A percentile compares a stretch with the other conserved stretches of the same genome.
Evolutionary conservation across 2,329 filamentous ascomycete species (phyloP).

Genomic region (Eutypa lata): DNA sequence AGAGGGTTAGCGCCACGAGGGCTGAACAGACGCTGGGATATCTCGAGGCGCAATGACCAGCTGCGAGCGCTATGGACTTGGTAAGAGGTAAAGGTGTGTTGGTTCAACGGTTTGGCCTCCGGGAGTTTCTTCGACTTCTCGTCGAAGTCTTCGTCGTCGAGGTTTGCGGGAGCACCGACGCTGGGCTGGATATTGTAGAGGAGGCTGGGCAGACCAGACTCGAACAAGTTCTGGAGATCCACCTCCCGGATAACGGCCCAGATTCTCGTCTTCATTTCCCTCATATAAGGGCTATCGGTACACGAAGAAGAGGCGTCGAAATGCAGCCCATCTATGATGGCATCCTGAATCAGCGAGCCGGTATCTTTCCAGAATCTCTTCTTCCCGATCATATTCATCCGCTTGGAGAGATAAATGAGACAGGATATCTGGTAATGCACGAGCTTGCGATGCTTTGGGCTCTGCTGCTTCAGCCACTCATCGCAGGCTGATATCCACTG

Average conservation of each 20-base stretch:
- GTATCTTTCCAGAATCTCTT: constrained; percentile 26
- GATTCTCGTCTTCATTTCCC: constrained; percentile 23
- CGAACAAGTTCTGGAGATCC: constrained; percentile 23
- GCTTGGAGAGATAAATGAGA: constrained; percentile 23
- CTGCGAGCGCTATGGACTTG: constrained; percentile 17
- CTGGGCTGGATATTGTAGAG: constrained; percentile 17
- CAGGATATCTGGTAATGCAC: constrained; percentile 22
- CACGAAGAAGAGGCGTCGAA: constrained; percentile 8
- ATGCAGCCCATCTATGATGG: constrained; percentile 21
- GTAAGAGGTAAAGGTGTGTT: constrained; percentile 20
- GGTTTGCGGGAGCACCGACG: constrained; percentile 15
- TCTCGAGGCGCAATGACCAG: constrained; percentile 19
- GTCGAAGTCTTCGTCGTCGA: constrained; percentile 20
- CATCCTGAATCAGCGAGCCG: constrained; percentile 21
- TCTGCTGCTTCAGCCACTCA: constrained; percentile 18
- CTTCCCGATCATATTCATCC: constrained; percentile 20
- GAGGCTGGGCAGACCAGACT: constrained; percentile 19
- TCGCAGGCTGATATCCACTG: constrained; percentile 22
- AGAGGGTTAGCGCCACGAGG: constrained; percentile 3
- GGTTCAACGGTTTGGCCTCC: constrained; percentile 4
- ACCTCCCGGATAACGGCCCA: constrained; percentile 22
- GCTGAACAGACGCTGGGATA: constrained; percentile 12
- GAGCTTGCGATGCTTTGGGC: constrained; percentile 16
- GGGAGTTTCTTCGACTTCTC: constrained; percentile 13
- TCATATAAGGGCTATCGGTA: constrained; percentile 10